Base-by-base conservation (phyloP, 2,329 filamentous ascomycete species). In the Microascus cirrosus region DNA sequence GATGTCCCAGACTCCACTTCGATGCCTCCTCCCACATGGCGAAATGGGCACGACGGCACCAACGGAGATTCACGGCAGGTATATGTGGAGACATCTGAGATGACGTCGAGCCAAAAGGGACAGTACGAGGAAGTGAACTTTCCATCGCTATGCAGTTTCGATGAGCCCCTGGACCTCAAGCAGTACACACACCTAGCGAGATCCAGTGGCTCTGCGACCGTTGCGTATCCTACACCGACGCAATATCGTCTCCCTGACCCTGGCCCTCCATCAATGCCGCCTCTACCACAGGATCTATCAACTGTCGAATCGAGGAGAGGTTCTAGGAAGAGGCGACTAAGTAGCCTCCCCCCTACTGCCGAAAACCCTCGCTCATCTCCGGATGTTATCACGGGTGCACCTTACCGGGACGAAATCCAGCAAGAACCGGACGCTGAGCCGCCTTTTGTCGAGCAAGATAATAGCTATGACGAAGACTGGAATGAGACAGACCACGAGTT, bases 81-180 rank as follows among this genome's bases (percentile, higher is more conserved):
- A 25, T 58, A 56, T 61, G n/a, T 64, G 62, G 7, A 65, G 63
- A 57, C 66, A 65, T 62, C 63, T 66, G 10, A 65, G 66, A 13
- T 74, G 51, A 71, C 71, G 2, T 65, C 69, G 2, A 70, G 71
- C 53, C 71, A 75, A 58, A 71, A 68, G 62, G 60, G 66, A 58
- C 64, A 73, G 52, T 75, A 75, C 54, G 61, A 67, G 53, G 64
- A 63, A 28, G 57, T 69, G 15, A 57, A 64, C 1, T 20, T 62
- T 2, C 53, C 61, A 15, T 63, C 63, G 5, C 64, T 61, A 22
- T 61, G 60, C 54, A 58, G 58, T 8, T 13, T 53, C 15, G 56
- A 61, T 20, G 55, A 55, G 10, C 53, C 57, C 12, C 25, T 57
- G 18, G 32, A 51, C n/a, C 42, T 53, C 24, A 36, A 34, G 61